Conservation (phyloP, 192 early-diverging fungal genomes). For the Lobulomyces angularis region DNA sequence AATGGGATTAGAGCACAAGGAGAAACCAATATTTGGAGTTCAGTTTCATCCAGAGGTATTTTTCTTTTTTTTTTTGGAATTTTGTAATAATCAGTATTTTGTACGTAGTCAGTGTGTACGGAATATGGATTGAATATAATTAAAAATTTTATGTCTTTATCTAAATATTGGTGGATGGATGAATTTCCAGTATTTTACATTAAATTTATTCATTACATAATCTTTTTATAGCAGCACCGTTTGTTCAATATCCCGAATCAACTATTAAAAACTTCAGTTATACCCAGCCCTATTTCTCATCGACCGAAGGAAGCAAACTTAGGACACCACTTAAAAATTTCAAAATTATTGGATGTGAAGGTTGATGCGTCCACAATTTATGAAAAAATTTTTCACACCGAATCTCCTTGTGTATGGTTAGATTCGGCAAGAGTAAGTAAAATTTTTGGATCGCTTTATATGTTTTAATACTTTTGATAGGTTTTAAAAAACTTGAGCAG, state of each 20-base stretch:
- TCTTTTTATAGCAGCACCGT: not conserved
- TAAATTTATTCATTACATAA: not conserved
- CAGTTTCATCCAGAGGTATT: slow-evolving; percentile 88
- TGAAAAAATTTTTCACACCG: not conserved
- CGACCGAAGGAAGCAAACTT: not conserved
- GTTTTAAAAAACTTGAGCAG: slow-evolving; percentile 27
- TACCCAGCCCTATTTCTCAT: not conserved
- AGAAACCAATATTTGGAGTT: slow-evolving; percentile 67
- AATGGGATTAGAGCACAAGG: slow-evolving; percentile 68
- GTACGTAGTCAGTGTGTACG: slow-evolving; percentile 63
- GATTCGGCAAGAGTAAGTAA: slow-evolving; percentile 28
- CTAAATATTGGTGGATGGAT: slow-evolving; percentile 20
- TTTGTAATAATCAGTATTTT: not conserved
- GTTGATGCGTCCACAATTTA: slow-evolving; percentile 1
- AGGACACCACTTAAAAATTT: not conserved
- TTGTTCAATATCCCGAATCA: not conserved
- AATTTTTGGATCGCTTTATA: not conserved
- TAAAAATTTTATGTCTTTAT: slow-evolving; percentile 55
- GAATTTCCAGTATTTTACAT: too few relatives aligned
- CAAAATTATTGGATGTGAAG: slow-evolving; percentile 12
- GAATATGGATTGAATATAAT: slow-evolving; percentile 60
- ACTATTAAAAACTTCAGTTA: not conserved
- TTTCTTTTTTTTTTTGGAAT: slow-evolving; percentile 3
- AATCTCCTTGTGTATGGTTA: slow-evolving; percentile 27
- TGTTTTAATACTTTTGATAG: not conserved